These are phyloP conservation scores for Capronia americana DNA, from an alignment of 2,329 filamentous ascomycete species.

Conservation along the genomic window DNA sequence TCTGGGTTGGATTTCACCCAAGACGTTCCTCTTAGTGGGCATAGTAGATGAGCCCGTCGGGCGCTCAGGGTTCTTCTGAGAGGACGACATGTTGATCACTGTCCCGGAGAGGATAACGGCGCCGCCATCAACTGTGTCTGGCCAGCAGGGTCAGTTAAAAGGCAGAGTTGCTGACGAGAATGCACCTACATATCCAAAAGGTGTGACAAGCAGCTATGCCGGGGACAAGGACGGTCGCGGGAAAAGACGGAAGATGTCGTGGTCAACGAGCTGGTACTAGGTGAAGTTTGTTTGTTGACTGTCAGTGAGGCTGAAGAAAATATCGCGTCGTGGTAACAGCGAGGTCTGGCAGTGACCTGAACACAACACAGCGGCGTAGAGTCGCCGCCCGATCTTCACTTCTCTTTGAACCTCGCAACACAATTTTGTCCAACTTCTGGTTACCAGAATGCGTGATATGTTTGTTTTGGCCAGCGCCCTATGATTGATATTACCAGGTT, in stretches of 20 bases:
- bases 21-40: constrained; percentile 31
- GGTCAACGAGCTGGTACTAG: neutral
- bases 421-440: neutral
- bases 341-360: neutral
- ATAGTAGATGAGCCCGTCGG: constrained; percentile 1
- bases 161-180: neutral
- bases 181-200: constrained; percentile 7
- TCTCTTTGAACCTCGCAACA: neutral
- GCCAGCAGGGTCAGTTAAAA: neutral
- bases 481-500: constrained; percentile 16
- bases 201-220: neutral
- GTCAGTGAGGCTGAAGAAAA: neutral
- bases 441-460: constrained; percentile 12
- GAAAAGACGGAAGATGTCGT: neutral
- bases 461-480: constrained; percentile 25
- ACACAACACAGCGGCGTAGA: neutral
- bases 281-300: constrained; percentile 1
- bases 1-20: constrained; percentile 38
- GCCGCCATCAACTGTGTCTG: constrained; percentile 14
- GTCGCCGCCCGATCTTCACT: constrained; percentile 2
- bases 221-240: neutral
- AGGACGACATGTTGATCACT: constrained; percentile 26
- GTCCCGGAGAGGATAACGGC: neutral
- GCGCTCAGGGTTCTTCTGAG: constrained; percentile 16
- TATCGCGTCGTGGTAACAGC: neutral